A percentile compares a stretch with the other conserved stretches of the same genome.
phyloP scores from a whole-genome alignment of 1,284 basidiomycete species.

The Ceratorhiza oryzae-sativae region DNA sequence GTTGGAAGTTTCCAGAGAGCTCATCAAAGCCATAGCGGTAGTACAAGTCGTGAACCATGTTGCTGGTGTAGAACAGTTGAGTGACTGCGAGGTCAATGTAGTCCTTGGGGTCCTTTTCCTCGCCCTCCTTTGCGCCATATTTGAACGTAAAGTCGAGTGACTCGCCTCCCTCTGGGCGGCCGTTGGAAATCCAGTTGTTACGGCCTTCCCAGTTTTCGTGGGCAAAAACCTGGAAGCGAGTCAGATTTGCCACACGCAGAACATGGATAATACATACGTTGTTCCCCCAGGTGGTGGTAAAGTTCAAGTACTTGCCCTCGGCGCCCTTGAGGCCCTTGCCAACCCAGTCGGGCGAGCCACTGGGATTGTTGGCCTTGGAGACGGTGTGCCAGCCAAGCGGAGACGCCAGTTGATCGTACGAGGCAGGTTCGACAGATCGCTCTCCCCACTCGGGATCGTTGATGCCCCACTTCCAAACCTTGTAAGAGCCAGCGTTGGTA shows the following conservation, averaged over 20 bases:
- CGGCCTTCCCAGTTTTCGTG: slow-evolving; percentile 91
- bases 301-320: slow-evolving; percentile 60
- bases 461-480: slow-evolving; percentile 74
- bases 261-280: slow-evolving; percentile 61
- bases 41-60: slow-evolving; percentile 67
- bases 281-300: slow-evolving; percentile 87
- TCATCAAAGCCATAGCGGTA: slow-evolving; percentile 88
- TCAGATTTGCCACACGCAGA: neutral
- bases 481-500: slow-evolving; percentile 60
- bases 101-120: slow-evolving; percentile 65
- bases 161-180: slow-evolving; percentile 73
- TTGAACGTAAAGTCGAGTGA: slow-evolving; percentile 71
- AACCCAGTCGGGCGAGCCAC: slow-evolving; percentile 43
- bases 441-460: slow-evolving; percentile 75
- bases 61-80: slow-evolving; percentile 93
- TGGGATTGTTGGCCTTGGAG: slow-evolving; percentile 61
- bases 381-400: slow-evolving; percentile 86
- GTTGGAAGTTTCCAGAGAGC: slow-evolving; percentile 94
- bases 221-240: slow-evolving; percentile 64
- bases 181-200: slow-evolving; percentile 76
- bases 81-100: slow-evolving; percentile 88
- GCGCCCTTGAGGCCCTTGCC: slow-evolving; percentile 42
- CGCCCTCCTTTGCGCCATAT: slow-evolving; percentile 66
- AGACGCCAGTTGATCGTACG: slow-evolving; percentile 74
- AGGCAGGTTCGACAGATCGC: slow-evolving; percentile 65